A percentile compares a stretch with the other conserved stretches of the same genome.
These are phyloP conservation scores for Cordyceps fumosorosea DNA, from an alignment of 2,329 filamentous ascomycete genomes.

Conservation along the genomic window DNA sequence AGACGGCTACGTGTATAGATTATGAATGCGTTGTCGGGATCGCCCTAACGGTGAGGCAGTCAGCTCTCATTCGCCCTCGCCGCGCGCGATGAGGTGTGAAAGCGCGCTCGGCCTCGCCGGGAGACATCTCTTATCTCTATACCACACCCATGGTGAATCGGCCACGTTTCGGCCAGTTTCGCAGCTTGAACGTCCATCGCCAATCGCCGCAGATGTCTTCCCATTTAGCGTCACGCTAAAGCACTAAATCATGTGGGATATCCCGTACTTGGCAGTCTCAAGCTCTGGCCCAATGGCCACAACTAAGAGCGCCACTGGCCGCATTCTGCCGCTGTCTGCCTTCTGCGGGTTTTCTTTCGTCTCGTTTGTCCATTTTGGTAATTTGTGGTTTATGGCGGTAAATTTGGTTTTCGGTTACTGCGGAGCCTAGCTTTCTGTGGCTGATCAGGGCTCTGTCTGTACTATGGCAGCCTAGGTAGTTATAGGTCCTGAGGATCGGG, in stretches of 20 bases:
- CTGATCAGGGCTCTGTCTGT: too few species aligned
- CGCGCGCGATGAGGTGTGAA: neutral
- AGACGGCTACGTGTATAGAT: neutral
- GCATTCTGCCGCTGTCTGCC: neutral
- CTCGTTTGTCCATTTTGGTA: slow-evolving; percentile 1
- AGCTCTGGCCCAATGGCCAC: neutral
- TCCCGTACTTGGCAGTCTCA: neutral
- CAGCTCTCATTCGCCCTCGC: neutral
- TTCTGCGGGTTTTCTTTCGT: neutral
- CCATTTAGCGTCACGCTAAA: neutral
- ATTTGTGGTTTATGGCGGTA: neutral
- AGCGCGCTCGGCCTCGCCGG: neutral
- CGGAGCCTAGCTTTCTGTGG: neutral
- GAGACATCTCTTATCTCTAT: neutral
- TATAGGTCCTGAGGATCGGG: too few species aligned
- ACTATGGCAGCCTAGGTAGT: too few species aligned
- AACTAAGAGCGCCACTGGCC: neutral
- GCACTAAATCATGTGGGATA: neutral
- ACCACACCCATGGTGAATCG: neutral
- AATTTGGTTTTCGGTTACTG: neutral
- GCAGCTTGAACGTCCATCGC: slow-evolving; percentile 2
- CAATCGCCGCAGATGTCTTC: neutral
- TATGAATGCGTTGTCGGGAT: neutral
- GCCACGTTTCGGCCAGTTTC: slow-evolving; percentile 12
- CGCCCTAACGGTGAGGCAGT: neutral